Conservation (phyloP, 305 asterid species). For the Vinca major region DNA sequence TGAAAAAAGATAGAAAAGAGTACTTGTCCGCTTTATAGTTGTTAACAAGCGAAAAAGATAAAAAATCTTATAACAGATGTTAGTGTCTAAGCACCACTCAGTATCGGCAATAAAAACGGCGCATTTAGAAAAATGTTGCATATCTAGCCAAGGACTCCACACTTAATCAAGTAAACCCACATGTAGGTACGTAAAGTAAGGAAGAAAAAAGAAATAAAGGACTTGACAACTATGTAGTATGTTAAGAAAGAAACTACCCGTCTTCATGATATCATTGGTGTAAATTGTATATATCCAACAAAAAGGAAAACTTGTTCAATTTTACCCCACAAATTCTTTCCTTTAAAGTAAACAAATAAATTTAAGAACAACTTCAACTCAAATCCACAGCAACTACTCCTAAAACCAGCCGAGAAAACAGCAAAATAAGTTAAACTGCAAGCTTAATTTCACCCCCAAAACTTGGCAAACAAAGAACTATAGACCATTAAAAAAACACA, state of each 20-base stretch:
- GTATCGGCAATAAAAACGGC: neutral
- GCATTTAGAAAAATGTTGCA: neutral
- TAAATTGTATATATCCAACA: neutral
- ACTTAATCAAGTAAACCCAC: neutral
- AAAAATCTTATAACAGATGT: neutral
- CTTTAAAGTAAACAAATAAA: neutral
- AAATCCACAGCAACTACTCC: neutral
- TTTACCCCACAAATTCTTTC: neutral
- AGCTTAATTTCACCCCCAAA: neutral
- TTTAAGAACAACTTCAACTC: neutral
- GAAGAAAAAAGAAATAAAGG: slow-evolving; percentile 9
- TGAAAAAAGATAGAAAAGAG: neutral
- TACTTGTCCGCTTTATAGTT: neutral
- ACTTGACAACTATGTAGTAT: neutral
- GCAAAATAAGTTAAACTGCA: neutral
- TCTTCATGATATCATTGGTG: neutral
- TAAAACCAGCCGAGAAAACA: neutral
- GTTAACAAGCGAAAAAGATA: neutral
- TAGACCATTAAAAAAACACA: neutral
- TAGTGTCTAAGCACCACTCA: neutral
- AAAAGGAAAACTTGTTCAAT: neutral
- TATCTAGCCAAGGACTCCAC: neutral
- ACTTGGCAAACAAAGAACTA: slow-evolving; percentile 2
- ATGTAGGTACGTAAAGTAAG: slow-evolving; percentile 1
- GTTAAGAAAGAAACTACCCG: neutral